A percentile compares a stretch with the other conserved stretches of the same genome.
These are phyloP conservation scores for Alternaria rosae DNA, from an alignment of 2,329 filamentous ascomycete species.

Conservation along the genomic window DNA sequence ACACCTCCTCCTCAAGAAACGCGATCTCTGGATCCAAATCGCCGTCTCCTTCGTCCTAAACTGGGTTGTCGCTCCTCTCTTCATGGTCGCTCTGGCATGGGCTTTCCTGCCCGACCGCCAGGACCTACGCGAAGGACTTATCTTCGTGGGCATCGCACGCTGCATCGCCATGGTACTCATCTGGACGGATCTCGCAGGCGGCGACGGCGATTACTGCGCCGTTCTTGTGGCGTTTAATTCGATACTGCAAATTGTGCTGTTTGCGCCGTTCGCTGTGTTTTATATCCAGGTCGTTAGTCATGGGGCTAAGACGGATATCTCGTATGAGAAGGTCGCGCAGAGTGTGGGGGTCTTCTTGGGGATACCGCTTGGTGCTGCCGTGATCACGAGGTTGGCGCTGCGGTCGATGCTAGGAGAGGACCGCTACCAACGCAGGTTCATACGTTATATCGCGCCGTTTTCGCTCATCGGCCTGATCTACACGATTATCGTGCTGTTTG, in stretches of 20 bases:
- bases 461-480: constrained; percentile 85
- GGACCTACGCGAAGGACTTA: constrained; percentile 68
- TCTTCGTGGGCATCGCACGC: constrained; percentile 82
- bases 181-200: constrained; percentile 79
- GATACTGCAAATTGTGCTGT: constrained; percentile 58
- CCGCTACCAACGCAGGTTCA: constrained; percentile 73
- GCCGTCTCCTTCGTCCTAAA: constrained; percentile 78
- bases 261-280: constrained; percentile 57
- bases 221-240: constrained; percentile 59
- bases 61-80: constrained; percentile 81
- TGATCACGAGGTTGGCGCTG: constrained; percentile 74
- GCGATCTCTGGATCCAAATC: constrained; percentile 79
- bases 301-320: constrained; percentile 53
- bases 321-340: constrained; percentile 74
- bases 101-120: constrained; percentile 56
- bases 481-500: constrained; percentile 87
- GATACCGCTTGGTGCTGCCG: constrained; percentile 80
- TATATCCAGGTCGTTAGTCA: constrained; percentile 72
- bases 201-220: constrained; percentile 83
- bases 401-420: constrained; percentile 61
- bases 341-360: constrained; percentile 84
- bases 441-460: constrained; percentile 74
- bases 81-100: constrained; percentile 81
- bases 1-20: constrained; percentile 68
- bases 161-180: constrained; percentile 91